These are phyloP conservation scores for Collybiopsis confluens DNA, from an alignment of 768 basidiomycete genomes.

Conservation along the genomic window DNA sequence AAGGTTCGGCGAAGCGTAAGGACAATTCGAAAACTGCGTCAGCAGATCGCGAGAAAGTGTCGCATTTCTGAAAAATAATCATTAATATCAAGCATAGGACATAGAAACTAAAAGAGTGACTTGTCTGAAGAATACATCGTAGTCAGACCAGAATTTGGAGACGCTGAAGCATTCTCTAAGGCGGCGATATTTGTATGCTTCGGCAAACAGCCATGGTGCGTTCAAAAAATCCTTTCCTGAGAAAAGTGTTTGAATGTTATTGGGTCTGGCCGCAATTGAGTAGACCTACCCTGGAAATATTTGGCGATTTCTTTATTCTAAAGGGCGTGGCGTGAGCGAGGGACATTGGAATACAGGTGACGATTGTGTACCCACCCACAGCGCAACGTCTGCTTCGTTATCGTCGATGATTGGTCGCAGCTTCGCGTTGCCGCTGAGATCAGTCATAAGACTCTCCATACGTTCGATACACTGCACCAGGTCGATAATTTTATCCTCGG, in stretches of 20 bases:
- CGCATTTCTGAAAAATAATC: slow-evolving; percentile 56
- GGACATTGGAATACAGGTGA: no score
- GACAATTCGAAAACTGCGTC: slow-evolving; percentile 95
- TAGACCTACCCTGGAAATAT: slow-evolving; percentile 71
- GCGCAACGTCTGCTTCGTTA: slow-evolving; percentile 84
- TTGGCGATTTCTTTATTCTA: slow-evolving; percentile 98
- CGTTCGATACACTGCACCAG: slow-evolving; percentile 82
- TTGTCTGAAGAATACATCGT: slow-evolving; percentile 94
- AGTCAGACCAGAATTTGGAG: slow-evolving; percentile 84
- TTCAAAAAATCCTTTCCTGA: slow-evolving; percentile 90
- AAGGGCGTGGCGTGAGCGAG: no score
- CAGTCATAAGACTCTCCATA: slow-evolving; percentile 86
- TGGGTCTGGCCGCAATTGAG: neutral
- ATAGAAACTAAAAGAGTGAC: slow-evolving; percentile 22
- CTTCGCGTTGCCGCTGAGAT: slow-evolving; percentile 79
- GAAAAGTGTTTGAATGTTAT: neutral
- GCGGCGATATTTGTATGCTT: slow-evolving; percentile 90
- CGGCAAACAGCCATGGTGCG: slow-evolving; percentile 94
- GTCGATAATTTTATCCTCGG: slow-evolving; percentile 81
- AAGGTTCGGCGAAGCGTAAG: slow-evolving; percentile 85
- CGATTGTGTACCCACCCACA: no score
- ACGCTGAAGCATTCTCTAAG: slow-evolving; percentile 92
- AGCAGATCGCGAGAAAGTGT: slow-evolving; percentile 89
- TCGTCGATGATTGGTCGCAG: slow-evolving; percentile 88
- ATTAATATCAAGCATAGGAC: slow-evolving; percentile 7